Percentiles rank a stretch among this genome's conserved stretches.
These are phyloP conservation scores for Daedalea quercina DNA, from an alignment of 768 basidiomycete species.

Conservation along the genomic window DNA sequence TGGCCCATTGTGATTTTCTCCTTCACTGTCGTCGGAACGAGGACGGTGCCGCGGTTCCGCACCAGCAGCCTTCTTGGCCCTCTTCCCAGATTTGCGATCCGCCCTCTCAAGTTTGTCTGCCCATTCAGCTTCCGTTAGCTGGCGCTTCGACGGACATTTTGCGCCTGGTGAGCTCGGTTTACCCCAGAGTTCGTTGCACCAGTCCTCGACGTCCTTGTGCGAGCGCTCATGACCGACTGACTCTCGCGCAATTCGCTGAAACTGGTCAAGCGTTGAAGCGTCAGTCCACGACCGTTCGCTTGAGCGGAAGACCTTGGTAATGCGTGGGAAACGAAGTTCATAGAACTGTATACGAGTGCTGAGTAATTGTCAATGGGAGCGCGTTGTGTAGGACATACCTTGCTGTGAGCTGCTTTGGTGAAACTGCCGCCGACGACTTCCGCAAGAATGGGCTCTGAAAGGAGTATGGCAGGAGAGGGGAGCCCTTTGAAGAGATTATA, in stretches of 20 bases:
- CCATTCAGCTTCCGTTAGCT: constrained; percentile 34
- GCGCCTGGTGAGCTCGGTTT: constrained; percentile 33
- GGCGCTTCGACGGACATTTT: constrained; percentile 32
- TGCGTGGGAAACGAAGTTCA: constrained; percentile 77
- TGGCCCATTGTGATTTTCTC: neutral
- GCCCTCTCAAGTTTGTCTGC: constrained; percentile 30
- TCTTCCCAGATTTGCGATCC: constrained; percentile 14
- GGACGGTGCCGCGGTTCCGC: neutral
- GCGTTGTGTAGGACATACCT: constrained; percentile 30
- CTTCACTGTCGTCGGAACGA: neutral
- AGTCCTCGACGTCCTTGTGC: constrained; percentile 46
- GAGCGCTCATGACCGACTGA: constrained; percentile 46
- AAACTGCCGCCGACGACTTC: constrained; percentile 84
- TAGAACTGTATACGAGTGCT: constrained; percentile 47
- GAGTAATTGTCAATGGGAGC: neutral
- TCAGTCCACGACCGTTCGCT: constrained; percentile 63
- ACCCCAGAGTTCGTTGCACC: constrained; percentile 32
- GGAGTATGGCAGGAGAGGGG: constrained; percentile 45
- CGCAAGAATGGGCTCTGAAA: constrained; percentile 56
- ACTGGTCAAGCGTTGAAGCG: constrained; percentile 37
- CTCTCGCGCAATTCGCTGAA: constrained; percentile 50
- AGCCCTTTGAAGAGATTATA: constrained; percentile 44
- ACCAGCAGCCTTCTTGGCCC: constrained; percentile 3
- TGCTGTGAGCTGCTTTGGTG: constrained; percentile 53
- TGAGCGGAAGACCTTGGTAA: constrained; percentile 59